phyloP scores from a whole-genome alignment of 805 yeast genomes.

The Isabelozyma rhagii region DNA sequence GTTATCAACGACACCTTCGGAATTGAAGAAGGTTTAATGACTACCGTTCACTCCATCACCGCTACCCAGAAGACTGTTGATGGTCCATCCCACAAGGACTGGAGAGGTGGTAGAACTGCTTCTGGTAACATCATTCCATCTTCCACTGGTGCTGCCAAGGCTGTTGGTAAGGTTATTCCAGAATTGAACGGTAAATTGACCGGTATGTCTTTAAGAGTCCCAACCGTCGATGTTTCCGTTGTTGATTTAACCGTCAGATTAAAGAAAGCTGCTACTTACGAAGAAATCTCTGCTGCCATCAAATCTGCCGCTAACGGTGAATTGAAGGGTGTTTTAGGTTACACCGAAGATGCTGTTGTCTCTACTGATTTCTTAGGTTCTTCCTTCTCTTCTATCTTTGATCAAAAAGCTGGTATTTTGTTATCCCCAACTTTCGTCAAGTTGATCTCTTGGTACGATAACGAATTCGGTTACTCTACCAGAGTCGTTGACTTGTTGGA shows the following conservation, averaged over 20 bases:
- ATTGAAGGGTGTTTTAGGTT: constrained; percentile 80
- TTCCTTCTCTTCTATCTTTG: constrained; percentile 82
- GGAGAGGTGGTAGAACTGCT: constrained; percentile 98
- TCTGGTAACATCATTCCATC: constrained; percentile 94
- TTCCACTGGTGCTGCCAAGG: constrained; percentile 97
- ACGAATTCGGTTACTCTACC: constrained; percentile 94
- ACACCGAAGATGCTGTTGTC: constrained; percentile 91
- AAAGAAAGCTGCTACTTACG: constrained; percentile 73
- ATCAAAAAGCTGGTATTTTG: constrained; percentile 86
- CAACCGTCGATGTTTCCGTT: constrained; percentile 90
- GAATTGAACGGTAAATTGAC: constrained; percentile 88
- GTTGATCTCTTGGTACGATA: constrained; percentile 93
- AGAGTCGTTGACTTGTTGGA: constrained; percentile 90
- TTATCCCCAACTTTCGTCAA: constrained; percentile 86
- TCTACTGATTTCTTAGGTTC: constrained; percentile 87
- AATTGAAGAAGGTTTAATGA: constrained; percentile 89
- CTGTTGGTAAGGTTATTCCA: constrained; percentile 94
- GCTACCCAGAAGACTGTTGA: constrained; percentile 96
- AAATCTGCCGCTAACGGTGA: constrained; percentile 75
- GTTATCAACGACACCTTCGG: constrained; percentile 82
- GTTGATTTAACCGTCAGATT: constrained; percentile 88
- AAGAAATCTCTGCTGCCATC: constrained; percentile 73
- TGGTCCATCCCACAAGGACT: constrained; percentile 96
- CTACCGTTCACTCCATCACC: constrained; percentile 93
- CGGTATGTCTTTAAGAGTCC: constrained; percentile 92